A percentile compares a stretch with the other conserved stretches of the same genome.
Evolutionary conservation across 1,284 basidiomycete genomes (phyloP).

Genomic region (Uromyces viciae-fabae): DNA sequence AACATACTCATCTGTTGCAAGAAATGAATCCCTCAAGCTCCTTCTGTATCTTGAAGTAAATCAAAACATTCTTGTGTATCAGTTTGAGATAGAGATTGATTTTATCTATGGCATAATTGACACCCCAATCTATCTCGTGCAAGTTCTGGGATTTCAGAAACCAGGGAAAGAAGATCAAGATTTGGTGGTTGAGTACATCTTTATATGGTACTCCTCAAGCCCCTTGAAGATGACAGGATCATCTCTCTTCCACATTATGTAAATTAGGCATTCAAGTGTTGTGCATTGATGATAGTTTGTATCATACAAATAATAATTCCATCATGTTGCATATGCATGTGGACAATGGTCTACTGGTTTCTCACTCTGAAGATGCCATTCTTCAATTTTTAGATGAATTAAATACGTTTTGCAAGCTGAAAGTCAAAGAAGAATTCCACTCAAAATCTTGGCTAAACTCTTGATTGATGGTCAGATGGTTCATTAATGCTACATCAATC

Average conservation of each 20-base stretch:
- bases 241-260: not conserved
- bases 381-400: not conserved
- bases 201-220: slow-evolving; percentile 9
- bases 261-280: not conserved
- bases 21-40: slow-evolving; percentile 6
- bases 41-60: not conserved
- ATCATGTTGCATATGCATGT: not conserved
- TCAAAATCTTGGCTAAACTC: not conserved
- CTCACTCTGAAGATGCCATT: not conserved
- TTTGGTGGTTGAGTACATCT: slow-evolving; percentile 16
- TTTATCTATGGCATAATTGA: slow-evolving; percentile 1
- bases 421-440: not conserved
- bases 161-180: not conserved
- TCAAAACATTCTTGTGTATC: not conserved
- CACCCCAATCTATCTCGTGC: not conserved
- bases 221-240: not conserved
- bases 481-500: not conserved
- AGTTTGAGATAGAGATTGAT: slow-evolving; percentile 20
- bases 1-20: slow-evolving; percentile 4
- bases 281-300: not conserved
- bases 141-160: slow-evolving; percentile 18
- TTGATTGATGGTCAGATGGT: not conserved
- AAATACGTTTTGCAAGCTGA: not conserved
- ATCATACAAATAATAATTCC: not conserved
- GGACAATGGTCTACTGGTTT: not conserved